Evolutionary conservation across 345 rosid species (phyloP).

Genomic region (Brassica cretica): DNA sequence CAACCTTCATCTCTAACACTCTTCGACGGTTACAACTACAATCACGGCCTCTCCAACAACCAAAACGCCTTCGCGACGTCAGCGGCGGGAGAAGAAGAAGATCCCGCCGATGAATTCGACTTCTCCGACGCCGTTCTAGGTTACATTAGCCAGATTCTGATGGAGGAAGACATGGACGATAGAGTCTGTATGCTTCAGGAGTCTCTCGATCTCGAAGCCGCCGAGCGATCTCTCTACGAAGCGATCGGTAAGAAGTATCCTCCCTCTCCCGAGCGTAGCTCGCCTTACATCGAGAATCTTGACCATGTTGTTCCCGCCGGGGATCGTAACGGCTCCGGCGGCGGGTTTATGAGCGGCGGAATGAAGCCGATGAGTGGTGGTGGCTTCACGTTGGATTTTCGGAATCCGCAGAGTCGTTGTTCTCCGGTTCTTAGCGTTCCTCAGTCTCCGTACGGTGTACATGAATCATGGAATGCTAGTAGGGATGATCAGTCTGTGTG

Average conservation of each 20-base stretch:
- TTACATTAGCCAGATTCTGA: constrained; percentile 82
- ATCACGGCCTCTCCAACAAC: constrained; percentile 27
- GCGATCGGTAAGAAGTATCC: constrained; percentile 89
- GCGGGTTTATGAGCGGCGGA: constrained; percentile 9
- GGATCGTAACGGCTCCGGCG: background rate
- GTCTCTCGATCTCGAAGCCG: constrained; percentile 81
- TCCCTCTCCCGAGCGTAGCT: constrained; percentile 62
- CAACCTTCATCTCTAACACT: constrained; percentile 43
- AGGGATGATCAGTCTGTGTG: constrained; percentile 61
- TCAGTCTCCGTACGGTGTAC: constrained; percentile 51
- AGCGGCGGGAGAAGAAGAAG: constrained; percentile 39
- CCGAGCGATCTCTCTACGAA: constrained; percentile 89
- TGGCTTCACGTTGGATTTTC: constrained; percentile 38
- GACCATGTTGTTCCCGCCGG: constrained; percentile 42
- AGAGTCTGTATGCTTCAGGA: constrained; percentile 78
- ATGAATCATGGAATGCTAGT: constrained; percentile 54
- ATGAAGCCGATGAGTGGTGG: constrained; percentile 27
- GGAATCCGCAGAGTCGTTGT: constrained; percentile 33
- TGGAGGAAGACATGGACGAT: constrained; percentile 89
- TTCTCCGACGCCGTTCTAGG: constrained; percentile 80
- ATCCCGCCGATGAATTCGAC: constrained; percentile 66
- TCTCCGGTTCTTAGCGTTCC: constrained; percentile 40
- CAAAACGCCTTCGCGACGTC: constrained; percentile 21
- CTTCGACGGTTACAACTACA: constrained; percentile 44
- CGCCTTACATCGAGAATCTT: constrained; percentile 27